A percentile compares a stretch with the other conserved stretches of the same genome.
phyloP scores from a whole-genome alignment of 257 asterid genomes.

The Jasminum sambac region DNA sequence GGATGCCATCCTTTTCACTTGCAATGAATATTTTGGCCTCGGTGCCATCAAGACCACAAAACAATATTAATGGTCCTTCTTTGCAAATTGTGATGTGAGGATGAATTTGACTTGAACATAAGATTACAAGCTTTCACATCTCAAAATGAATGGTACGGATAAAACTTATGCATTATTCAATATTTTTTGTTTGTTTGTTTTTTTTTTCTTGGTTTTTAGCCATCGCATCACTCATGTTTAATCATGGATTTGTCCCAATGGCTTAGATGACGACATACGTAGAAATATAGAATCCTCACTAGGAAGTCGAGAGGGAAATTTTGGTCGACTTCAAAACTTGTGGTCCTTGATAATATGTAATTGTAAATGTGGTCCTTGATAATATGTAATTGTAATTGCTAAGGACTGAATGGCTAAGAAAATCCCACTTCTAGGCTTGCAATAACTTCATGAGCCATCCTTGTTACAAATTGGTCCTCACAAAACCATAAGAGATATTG shows the following conservation, averaged over 20 bases:
- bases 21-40: neutral
- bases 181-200: neutral
- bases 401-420: neutral
- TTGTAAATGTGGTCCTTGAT: neutral
- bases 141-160: neutral
- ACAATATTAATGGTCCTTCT: neutral
- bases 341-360: neutral
- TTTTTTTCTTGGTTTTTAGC: no score
- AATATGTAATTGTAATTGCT: conserved; percentile 1
- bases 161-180: neutral
- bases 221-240: neutral
- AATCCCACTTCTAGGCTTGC: neutral
- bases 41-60: neutral
- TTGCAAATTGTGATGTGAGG: neutral
- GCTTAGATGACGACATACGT: neutral
- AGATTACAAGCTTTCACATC: neutral
- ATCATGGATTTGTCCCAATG: neutral
- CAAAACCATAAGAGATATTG: neutral
- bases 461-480: neutral
- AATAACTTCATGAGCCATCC: neutral
- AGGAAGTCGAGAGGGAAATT: neutral
- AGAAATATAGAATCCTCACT: neutral
- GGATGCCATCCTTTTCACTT: neutral
- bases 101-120: neutral
- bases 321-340: neutral